Base-by-base conservation (phyloP, 441 rosid genomes). In the Theobroma grandiflorum region DNA sequence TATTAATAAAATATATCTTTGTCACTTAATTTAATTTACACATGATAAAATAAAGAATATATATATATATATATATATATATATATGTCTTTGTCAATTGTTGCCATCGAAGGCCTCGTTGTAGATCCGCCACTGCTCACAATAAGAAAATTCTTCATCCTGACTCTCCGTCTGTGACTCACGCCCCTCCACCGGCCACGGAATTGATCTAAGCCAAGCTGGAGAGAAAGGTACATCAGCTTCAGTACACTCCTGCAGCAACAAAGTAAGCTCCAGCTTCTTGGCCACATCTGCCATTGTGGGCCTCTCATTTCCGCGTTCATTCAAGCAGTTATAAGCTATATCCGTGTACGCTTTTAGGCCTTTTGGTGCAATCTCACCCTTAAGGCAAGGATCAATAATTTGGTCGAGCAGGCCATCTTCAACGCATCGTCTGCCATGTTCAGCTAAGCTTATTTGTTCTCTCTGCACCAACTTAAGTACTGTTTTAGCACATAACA, bases 251-350 rank as follows among this genome's bases (percentile, higher is more conserved):
- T 82, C 75, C 69, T 82, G 86, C 3, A 82, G 72, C 80, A 81
- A 80, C 61, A 84, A 59, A 12, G 81, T 83, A 14, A 86, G 75
- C 71, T 86, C 81, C 14, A 84, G 82, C 43, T 76, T 42, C 71
- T 79, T 67, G n/a, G 82, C 53, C 1, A 86, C 85, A 18, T 83
- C 85, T n/a, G 57, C 74, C 80, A 88, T 84, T 1, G 84, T 69
- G 15, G 90, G 87, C 37, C 87, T 62, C 62, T 74, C 53, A 26
- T 20, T 33, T 26, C 83, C 80, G 3, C 78, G 47, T 1, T 76
- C 79, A 3, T 49, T 58, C 75, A 81, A 43, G 74, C 88, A 85
- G 35, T 73, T 73, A 43, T 82, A 52, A 2, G 84, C 86, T 9
- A 82, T 52, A 72, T 85, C 82, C 0, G 18, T 33, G 42, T 80